Evolutionary conservation across 495 filamentous ascomycete genomes (phyloP), one percentile per base, ranked within the genome.

Genomic region (Lophiotrema nucula): DNA sequence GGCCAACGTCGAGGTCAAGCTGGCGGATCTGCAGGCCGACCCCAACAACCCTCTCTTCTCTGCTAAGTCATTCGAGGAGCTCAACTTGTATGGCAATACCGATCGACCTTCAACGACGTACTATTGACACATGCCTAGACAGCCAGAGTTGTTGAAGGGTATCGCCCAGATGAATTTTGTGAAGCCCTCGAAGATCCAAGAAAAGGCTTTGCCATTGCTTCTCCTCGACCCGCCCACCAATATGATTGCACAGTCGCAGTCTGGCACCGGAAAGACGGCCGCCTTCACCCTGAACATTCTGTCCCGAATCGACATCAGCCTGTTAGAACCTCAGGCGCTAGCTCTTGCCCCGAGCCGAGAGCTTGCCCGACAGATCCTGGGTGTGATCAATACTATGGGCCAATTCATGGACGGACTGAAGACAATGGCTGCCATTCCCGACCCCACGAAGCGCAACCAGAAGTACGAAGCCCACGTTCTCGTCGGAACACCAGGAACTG

Each of bases 221-320:
- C 79, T 98, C 58, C 67, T 75, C 59, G 81, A 95, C 64, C 92
- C 92, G 15, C 88, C 92, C 0, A 80, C 76, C 38, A 97, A 97
- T 72, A 85, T 97, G 78, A 92, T 99, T 57, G 93, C 90, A 19
- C 95, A 99, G 70, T 97, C 93, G 24, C 95, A 99, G 73, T 98
- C 95, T 3, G 95, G 95, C 58, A 99, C 95, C 13, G 95, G 95
- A 55, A 99, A 99, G 76, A 99, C 95, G 10, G 95, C 93, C 26
- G 95, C 95, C 26, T 99, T 97, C 71, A 85, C 90, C 22, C 81
- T 96, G 50, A 97, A 93, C 38, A 88, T 96, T 49, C 80, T 99
- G 18, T 85, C 86, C 50, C 88, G 93, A 45, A 70, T 96, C 64
- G 88, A 97, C 61, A 76, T 90, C 42, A 73, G 65, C 18, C 77